These are phyloP conservation scores for Chaetomiaceae sp. DNA, from an alignment of 2,329 filamentous ascomycete genomes.

Conservation along the genomic window DNA sequence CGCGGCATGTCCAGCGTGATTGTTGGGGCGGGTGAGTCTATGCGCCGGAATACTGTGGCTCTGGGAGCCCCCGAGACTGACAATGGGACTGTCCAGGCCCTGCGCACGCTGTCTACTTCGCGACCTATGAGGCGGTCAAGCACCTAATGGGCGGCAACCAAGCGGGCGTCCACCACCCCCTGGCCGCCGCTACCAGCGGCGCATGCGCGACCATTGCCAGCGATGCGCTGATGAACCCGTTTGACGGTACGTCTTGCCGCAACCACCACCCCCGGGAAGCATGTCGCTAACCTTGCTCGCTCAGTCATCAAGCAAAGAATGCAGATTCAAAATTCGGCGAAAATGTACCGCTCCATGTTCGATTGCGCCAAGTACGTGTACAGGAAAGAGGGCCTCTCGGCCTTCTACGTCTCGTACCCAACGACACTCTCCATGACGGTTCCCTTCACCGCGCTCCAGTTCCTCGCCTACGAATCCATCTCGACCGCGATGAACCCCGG, in stretches of 20 bases:
- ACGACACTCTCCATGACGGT: conserved; percentile 98
- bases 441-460: conserved; percentile 93
- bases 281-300: background rate
- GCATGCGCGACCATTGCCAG: conserved; percentile 94
- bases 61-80: conserved; percentile 20
- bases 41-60: background rate
- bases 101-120: conserved; percentile 96
- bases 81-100: conserved; percentile 57
- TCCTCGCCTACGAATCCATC: conserved; percentile 95
- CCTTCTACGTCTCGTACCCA: conserved; percentile 98
- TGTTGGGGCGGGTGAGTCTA: conserved; percentile 75
- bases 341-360: conserved; percentile 75
- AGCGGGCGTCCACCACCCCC: conserved; percentile 79
- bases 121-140: conserved; percentile 96
- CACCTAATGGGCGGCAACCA: conserved; percentile 92
- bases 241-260: conserved; percentile 65
- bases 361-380: conserved; percentile 90
- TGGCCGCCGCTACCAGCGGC: conserved; percentile 89
- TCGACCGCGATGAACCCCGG: conserved; percentile 88
- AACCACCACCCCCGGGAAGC: no score
- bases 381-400: conserved; percentile 76
- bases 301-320: conserved; percentile 98
- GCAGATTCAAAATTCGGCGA: conserved; percentile 93
- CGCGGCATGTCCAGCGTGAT: conserved; percentile 95
- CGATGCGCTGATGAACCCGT: conserved; percentile 98